Base-by-base conservation (phyloP, 306 rosid genomes). In the Prunus dulcis region DNA sequence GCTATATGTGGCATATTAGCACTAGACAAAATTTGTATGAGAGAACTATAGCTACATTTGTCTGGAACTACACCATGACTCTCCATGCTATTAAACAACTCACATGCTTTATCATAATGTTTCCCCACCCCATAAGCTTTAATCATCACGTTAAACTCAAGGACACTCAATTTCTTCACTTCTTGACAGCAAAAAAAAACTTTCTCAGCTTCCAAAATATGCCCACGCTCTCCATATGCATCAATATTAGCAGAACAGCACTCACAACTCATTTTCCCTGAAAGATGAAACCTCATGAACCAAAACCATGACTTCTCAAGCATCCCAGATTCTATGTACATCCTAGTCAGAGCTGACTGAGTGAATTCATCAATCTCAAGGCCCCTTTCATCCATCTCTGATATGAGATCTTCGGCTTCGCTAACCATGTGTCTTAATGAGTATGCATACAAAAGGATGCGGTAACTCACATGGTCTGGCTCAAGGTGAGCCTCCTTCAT, bases 61-160 rank as follows among this genome's bases (percentile, higher is more conserved):
- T 93, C 89, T 0, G 96, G 91, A 81, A 75, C 78, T 64, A 90
- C 65, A 32, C 84, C 90, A 78, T 75, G 78, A 71, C 52, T 70
- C 60, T 69, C 81, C 96, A 93, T 93, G 58, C 78, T 73, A 78
- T 93, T 93, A 84, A 90, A 93, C 79, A 87, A 43, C 18, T 80
- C 71, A 46, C 90, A 91, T 30, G 91, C 96, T 82, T 78, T 79
- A 61, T 61, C 84, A 64, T 86, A 87, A 47, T 79, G 80, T 71
- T 85, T 83, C 23, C 87, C 96, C 63, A 90, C 67, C 47, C 98
- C 98, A 79, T 86, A 93, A 72, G 98, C 94, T 73, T 93, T 93
- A 67, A 90, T 90, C 97, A 94, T 89, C 91, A 94, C 95, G 67
- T 94, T 94, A 80, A 87, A 94, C 87, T 88, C 93, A 81, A 89